phyloP scores from a whole-genome alignment of 441 rosid species.

The Corymbia calophylla region DNA sequence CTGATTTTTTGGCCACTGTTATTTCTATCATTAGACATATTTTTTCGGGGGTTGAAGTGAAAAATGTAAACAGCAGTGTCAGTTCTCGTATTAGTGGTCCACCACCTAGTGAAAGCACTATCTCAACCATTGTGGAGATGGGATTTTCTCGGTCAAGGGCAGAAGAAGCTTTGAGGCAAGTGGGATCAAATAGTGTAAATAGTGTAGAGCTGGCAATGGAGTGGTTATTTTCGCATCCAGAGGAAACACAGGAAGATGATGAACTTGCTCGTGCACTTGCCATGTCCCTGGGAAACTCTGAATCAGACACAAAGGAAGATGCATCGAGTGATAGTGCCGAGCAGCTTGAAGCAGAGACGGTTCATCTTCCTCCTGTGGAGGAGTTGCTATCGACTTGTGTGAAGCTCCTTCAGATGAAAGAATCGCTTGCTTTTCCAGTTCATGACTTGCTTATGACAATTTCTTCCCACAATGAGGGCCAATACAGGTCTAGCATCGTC shows the following conservation, averaged over 20 bases:
- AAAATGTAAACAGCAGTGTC: constrained; percentile 43
- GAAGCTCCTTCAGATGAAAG: constrained; percentile 91
- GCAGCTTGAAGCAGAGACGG: constrained; percentile 66
- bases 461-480: constrained; percentile 89
- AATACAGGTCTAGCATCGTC: constrained; percentile 71
- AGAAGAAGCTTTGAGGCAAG: constrained; percentile 96
- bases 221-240: constrained; percentile 96
- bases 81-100: constrained; percentile 73
- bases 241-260: constrained; percentile 93
- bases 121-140: constrained; percentile 96
- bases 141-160: constrained; percentile 96
- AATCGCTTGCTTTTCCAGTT: constrained; percentile 85
- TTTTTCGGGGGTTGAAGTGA: constrained; percentile 94
- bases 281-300: constrained; percentile 92
- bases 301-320: constrained; percentile 70
- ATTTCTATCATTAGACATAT: constrained; percentile 88
- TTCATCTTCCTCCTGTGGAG: constrained; percentile 84
- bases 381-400: constrained; percentile 83
- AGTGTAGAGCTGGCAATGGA: constrained; percentile 99
- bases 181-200: constrained; percentile 88
- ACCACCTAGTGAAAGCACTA: constrained; percentile 87
- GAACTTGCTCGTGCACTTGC: constrained; percentile 99
- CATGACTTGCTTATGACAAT: constrained; percentile 83
- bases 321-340: constrained; percentile 33
- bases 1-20: constrained; percentile 63